phyloP scores from a whole-genome alignment of 306 rosid species.

The Cucurbita ficifolia region DNA sequence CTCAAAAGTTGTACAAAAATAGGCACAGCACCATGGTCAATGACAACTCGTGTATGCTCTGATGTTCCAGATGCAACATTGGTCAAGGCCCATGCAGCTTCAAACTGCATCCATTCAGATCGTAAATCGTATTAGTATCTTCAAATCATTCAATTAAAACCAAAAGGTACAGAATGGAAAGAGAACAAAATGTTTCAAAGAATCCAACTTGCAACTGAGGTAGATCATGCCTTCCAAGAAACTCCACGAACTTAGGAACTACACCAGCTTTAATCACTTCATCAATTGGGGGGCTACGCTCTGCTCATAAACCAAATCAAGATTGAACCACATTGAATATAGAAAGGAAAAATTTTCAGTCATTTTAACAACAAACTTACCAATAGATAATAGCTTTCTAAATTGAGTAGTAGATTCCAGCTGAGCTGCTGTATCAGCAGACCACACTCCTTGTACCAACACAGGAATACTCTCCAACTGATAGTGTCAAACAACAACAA shows the following conservation, averaged over 20 bases:
- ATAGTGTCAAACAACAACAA: background rate
- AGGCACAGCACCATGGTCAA: constrained; percentile 57
- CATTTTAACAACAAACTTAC: constrained; percentile 8
- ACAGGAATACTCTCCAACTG: constrained; percentile 47
- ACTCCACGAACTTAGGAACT: constrained; percentile 54
- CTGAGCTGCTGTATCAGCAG: constrained; percentile 30
- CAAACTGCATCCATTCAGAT: constrained; percentile 28
- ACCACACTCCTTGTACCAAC: constrained; percentile 47
- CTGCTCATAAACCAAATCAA: constrained; percentile 15
- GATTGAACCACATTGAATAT: background rate
- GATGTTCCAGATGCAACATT: constrained; percentile 52
- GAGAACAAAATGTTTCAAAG: background rate
- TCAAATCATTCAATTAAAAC: background rate
- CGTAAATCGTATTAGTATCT: background rate
- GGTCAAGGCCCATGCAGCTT: constrained; percentile 66
- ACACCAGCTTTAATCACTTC: constrained; percentile 68
- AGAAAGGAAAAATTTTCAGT: background rate
- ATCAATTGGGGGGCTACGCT: constrained; percentile 60
- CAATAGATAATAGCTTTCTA: constrained; percentile 44
- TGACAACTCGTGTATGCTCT: constrained; percentile 43
- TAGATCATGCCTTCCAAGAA: constrained; percentile 53
- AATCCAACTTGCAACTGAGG: constrained; percentile 55
- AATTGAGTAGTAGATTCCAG: constrained; percentile 55
- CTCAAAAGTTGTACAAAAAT: constrained; percentile 42
- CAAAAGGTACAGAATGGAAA: background rate